A percentile compares a stretch with the other conserved stretches of the same genome.
Evolutionary conservation across 257 asterid genomes (phyloP).

Genomic region (Ilex aquifolium): DNA sequence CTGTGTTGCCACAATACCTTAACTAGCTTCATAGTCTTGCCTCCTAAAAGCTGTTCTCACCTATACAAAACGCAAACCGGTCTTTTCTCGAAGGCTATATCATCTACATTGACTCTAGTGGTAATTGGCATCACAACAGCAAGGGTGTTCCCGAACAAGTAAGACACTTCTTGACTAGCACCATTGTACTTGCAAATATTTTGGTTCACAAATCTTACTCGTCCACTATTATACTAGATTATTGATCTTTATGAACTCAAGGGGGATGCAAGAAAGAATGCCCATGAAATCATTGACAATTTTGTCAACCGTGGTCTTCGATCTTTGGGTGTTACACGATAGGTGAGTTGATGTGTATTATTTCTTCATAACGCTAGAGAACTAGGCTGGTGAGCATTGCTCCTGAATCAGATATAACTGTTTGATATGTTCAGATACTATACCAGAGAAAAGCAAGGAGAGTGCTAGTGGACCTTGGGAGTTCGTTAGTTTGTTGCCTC

Average conservation of each 20-base stretch:
- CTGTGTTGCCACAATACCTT: no score
- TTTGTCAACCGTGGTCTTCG: slow-evolving; percentile 95
- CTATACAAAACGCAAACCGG: no score
- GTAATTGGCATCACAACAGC: slow-evolving; percentile 73
- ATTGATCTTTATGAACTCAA: slow-evolving; percentile 67
- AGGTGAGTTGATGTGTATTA: slow-evolving; percentile 26
- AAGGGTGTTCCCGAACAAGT: slow-evolving; percentile 97
- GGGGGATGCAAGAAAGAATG: slow-evolving; percentile 48
- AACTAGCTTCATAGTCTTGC: no score
- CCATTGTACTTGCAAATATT: not conserved
- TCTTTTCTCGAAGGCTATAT: slow-evolving; percentile 5
- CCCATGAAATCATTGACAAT: slow-evolving; percentile 53
- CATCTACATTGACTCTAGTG: slow-evolving; percentile 52
- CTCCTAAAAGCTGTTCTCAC: no score
- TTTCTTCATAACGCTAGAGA: not conserved
- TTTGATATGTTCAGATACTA: slow-evolving; percentile 27
- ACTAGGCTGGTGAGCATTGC: not conserved
- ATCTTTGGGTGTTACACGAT: slow-evolving; percentile 70
- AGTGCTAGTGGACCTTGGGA: slow-evolving; percentile 72
- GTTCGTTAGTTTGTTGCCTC: slow-evolving; percentile 73
- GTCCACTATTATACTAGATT: slow-evolving; percentile 31
- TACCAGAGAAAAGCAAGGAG: slow-evolving; percentile 62
- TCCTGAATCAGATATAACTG: not conserved
- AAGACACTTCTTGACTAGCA: not conserved
- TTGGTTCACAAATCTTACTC: not conserved